Evolutionary conservation across 352 stramenopile species (phyloP).

Genomic region (Pythium pectinolyticum): DNA sequence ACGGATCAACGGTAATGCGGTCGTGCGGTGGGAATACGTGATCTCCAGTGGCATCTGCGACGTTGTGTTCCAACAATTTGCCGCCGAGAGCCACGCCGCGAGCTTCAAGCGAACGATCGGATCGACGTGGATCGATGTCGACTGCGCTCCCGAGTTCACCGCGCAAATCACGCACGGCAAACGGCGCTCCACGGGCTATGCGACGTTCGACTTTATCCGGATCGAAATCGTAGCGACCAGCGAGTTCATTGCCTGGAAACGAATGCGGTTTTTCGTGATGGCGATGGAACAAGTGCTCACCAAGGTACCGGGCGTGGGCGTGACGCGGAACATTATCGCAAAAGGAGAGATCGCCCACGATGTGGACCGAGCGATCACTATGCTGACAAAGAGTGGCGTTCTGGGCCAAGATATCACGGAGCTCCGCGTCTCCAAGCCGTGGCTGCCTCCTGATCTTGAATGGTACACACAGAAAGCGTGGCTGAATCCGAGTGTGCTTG

Average conservation of each 20-base stretch:
- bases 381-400: not conserved
- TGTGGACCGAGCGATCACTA: not conserved
- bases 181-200: not conserved
- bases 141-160: not conserved
- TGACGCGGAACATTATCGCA: not conserved
- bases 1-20: not conserved
- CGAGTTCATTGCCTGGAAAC: not conserved
- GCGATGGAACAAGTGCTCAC: not conserved
- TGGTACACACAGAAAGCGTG: not conserved
- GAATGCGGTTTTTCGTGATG: not conserved
- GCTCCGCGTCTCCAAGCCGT: not conserved
- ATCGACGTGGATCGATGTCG: not conserved
- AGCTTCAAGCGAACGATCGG: not conserved
- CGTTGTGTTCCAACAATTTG: not conserved
- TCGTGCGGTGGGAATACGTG: not conserved
- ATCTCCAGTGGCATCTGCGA: not conserved
- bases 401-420: not conserved
- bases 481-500: not conserved
- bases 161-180: not conserved
- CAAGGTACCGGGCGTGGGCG: not conserved
- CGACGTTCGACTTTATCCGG: not conserved
- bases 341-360: not conserved
- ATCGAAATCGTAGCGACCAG: constrained; percentile 2
- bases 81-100: not conserved
- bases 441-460: not conserved